phyloP scores from a whole-genome alignment of 2,329 filamentous ascomycete genomes.

The Drechslerella coelobrocha region DNA sequence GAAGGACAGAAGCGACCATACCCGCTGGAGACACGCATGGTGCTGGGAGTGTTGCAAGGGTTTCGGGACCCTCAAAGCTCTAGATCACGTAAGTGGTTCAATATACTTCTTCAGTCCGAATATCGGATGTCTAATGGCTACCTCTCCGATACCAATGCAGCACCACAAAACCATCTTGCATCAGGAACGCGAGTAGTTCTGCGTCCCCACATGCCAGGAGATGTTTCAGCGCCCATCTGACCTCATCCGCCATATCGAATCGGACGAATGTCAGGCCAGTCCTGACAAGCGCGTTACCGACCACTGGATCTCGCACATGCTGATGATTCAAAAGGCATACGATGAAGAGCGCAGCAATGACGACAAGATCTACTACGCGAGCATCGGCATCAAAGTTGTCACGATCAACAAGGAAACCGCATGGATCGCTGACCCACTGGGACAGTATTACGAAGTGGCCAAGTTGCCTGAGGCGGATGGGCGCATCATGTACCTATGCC shows the following conservation, averaged over 20 bases:
- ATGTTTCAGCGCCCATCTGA: slow-evolving; percentile 29
- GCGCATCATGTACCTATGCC: slow-evolving; percentile 9
- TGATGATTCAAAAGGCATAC: slow-evolving; percentile 18
- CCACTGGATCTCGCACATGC: slow-evolving; percentile 29
- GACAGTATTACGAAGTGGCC: slow-evolving; percentile 22
- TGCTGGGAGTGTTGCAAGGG: slow-evolving; percentile 21
- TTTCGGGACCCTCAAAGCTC: not conserved
- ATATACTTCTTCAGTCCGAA: not conserved
- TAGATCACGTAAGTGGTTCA: slow-evolving; percentile 9
- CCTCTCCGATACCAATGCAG: not conserved
- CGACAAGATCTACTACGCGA: slow-evolving; percentile 20
- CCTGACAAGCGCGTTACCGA: slow-evolving; percentile 7
- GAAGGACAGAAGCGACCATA: slow-evolving; percentile 39
- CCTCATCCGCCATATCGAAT: slow-evolving; percentile 23
- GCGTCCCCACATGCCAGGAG: slow-evolving; percentile 21
- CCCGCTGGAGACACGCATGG: slow-evolving; percentile 35
- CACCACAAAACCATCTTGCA: slow-evolving; percentile 32
- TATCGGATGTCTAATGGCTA: not conserved
- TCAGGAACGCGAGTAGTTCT: slow-evolving; percentile 32
- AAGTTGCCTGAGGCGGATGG: not conserved
- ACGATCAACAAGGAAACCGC: slow-evolving; percentile 8
- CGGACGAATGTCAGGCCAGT: not conserved
- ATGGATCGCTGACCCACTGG: slow-evolving; percentile 38
- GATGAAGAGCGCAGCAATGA: slow-evolving; percentile 18
- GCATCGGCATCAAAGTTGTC: slow-evolving; percentile 20